These are phyloP conservation scores for Marasmius sp. DNA, from an alignment of 1,284 basidiomycete genomes.

Conservation along the genomic window DNA sequence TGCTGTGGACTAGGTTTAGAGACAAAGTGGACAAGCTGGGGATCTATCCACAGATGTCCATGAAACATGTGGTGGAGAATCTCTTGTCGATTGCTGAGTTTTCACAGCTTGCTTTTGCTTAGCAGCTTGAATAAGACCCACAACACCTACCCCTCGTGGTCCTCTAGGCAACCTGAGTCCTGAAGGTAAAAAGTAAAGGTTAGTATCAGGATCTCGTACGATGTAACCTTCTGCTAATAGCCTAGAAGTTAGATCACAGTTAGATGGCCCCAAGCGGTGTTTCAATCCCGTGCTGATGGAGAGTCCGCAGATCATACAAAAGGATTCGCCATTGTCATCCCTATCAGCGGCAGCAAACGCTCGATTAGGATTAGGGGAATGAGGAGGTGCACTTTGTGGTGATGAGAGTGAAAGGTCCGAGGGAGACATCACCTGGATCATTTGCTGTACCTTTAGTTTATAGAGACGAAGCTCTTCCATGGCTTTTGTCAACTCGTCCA, in stretches of 20 bases:
- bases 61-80: no score
- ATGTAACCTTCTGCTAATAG: not conserved
- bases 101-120: no score
- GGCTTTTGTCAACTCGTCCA: not conserved
- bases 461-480: not conserved
- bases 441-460: no score
- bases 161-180: not conserved
- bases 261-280: not conserved
- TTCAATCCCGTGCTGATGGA: not conserved
- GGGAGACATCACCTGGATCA: no score
- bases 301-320: not conserved
- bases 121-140: not conserved
- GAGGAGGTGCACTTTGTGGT: no score
- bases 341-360: not conserved
- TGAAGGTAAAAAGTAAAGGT: not conserved
- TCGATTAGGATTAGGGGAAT: not conserved
- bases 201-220: not conserved
- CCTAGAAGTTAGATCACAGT: not conserved
- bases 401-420: no score
- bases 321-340: not conserved
- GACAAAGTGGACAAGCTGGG: no score
- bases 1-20: no score
- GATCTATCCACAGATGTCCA: no score
- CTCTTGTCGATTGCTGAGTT: no score
- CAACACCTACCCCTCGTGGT: not conserved